Evolutionary conservation across 495 filamentous ascomycete genomes (phyloP).

Genomic region (Daldinia decipiens): DNA sequence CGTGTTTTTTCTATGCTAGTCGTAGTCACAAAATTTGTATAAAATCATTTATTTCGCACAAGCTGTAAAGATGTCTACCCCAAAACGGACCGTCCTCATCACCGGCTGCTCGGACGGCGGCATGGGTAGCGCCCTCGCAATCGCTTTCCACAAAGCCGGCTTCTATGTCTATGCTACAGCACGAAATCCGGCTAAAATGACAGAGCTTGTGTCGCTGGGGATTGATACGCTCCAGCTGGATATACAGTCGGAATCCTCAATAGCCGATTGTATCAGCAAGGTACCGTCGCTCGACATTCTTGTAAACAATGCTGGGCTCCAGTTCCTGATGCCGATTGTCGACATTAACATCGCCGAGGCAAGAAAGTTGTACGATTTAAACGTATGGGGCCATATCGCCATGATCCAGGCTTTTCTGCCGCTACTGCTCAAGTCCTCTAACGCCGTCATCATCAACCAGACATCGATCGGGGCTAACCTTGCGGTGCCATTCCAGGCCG

Average conservation of each 20-base stretch:
- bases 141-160: constrained; percentile 50
- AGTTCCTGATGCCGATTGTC: constrained; percentile 49
- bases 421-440: constrained; percentile 53
- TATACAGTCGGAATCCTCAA: constrained; percentile 49
- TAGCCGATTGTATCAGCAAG: constrained; percentile 30
- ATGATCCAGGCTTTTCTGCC: constrained; percentile 60
- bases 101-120: constrained; percentile 61
- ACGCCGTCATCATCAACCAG: constrained; percentile 46
- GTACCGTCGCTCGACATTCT: constrained; percentile 57
- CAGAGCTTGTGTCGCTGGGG: constrained; percentile 31
- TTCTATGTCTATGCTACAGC: constrained; percentile 59
- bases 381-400: constrained; percentile 60
- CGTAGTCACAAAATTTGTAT: background rate
- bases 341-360: constrained; percentile 57
- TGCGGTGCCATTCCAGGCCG: constrained; percentile 44
- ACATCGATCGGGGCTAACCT: constrained; percentile 38
- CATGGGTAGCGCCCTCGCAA: constrained; percentile 51
- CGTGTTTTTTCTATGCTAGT: background rate
- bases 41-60: background rate
- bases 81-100: constrained; percentile 49
- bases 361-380: constrained; percentile 59
- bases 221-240: constrained; percentile 52
- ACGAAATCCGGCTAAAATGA: constrained; percentile 55
- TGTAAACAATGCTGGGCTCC: constrained; percentile 61
- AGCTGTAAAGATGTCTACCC: constrained; percentile 1